Percentiles rank a stretch among this genome's conserved stretches.
These are phyloP conservation scores for Calonectria crousiana DNA, from an alignment of 2,329 filamentous ascomycete species.

Conservation along the genomic window DNA sequence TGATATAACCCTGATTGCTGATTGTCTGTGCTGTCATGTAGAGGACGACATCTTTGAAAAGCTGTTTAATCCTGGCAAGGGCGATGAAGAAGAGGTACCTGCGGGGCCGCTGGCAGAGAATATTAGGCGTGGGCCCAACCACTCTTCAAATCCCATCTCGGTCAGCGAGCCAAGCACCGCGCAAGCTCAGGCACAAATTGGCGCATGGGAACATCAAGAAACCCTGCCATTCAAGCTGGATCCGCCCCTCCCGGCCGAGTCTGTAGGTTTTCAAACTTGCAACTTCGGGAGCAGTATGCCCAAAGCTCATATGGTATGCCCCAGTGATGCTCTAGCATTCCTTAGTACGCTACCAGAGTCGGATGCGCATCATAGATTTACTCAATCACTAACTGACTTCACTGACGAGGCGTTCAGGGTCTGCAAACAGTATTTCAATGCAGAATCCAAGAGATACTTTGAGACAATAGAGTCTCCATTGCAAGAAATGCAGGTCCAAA, in stretches of 20 bases:
- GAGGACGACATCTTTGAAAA: neutral
- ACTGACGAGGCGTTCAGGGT: neutral
- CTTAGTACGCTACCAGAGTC: neutral
- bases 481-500: neutral
- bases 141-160: neutral
- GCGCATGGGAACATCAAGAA: neutral
- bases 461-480: neutral
- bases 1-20: neutral
- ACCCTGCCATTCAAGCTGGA: neutral
- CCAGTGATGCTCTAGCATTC: neutral
- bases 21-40: neutral
- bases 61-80: neutral
- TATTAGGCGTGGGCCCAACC: no score
- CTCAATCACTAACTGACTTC: neutral
- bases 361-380: neutral
- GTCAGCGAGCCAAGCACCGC: neutral
- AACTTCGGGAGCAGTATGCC: neutral
- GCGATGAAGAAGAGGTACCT: fast-evolving
- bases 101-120: no score
- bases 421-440: neutral
- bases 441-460: neutral
- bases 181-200: neutral
- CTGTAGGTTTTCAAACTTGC: neutral
- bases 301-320: neutral
- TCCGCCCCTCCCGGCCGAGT: no score